Base-by-base conservation (phyloP, 768 basidiomycete species). In the Gautieria morchelliformis region DNA sequence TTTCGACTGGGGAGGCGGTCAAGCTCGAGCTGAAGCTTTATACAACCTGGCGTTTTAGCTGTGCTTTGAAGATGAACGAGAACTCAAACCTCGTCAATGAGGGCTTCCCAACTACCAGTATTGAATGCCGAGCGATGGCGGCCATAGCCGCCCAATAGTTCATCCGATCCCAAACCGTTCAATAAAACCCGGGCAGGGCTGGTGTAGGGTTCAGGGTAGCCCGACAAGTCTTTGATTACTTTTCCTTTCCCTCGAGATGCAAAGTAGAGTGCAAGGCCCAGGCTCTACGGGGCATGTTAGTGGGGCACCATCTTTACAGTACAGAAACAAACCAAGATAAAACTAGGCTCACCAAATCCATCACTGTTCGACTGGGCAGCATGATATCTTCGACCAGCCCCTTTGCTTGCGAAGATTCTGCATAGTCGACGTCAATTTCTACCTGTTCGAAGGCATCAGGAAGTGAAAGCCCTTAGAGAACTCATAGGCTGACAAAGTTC, bases 81-180 rank as follows among this genome's bases (percentile, higher is more conserved):
- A 19, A 3, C 10, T 32, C 69, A 58, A 61, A 93, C 93, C 79
- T 96, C 93, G 33, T 85, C 76, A 52, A 94, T 78, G 44, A 92
- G 79, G 9, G 81, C 85, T 60, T 74, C 64, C 92, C 92, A 95
- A 11, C 88, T 82, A 19, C 76, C 79, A 7, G 68, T 63, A 6
- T 71, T 75, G 66, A 81, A 98, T 1, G 84, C 88, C 10, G 82
- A 80, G 8, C 91, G 80, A 72, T 97, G 93, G 58, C 96, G 77
- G 3, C 89, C 80, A 68, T 99, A 99, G 1, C 96, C 96, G 3
- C 93, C 96, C 5, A 99, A 75, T 41, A 97, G 76, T 67, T 99
- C 96, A 66, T 99, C 96, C 1, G 96, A 90, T 0, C 96, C 96
- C 7, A 99, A 74, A 1, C 96, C 96, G 61, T 84, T 94, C 24